Evolutionary conservation across 176 grass and related monocot genomes (phyloP), one percentile per base, ranked within the genome.

Genomic region (Oryza coarctata): DNA sequence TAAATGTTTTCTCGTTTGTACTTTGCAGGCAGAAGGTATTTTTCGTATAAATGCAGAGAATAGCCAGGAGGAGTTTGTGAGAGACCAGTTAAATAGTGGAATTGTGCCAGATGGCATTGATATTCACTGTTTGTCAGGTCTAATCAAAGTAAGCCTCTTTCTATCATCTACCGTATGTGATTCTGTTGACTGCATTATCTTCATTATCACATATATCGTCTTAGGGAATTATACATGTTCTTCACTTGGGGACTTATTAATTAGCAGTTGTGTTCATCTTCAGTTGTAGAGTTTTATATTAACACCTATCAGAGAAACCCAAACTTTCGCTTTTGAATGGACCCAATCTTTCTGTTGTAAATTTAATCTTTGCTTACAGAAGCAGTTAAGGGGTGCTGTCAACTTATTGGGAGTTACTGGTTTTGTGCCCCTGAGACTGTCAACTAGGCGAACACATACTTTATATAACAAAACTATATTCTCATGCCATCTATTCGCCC

Each of bases 31-130:
- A 74, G 92, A 94, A 91, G 92, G 92, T 69, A 94, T 94, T 80
- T 94, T 94, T 81, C 89, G 92, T 78, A 94, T 94, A 40, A 94
- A 90, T 12, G 88, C 92, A 0, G 92, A 94, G 62, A 91, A 94
- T 76, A 94, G 83, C 68, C 88, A 91, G 78, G 88, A 94, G 52
- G 88, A 94, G 52, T 74, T 81, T 91, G 86, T 94, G 60, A 81
- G 88, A 78, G 88, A 94, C 52, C 86, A 88, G 71, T 76, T 94
- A 69, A 94, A 94, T 60, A 81, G 84, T 86, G 92, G 92, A 84
- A 70, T 80, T 70, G 92, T 94, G 57, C 88, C 86, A 0, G 80
- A 91, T 86, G 88, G 92, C 58, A 88, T 94, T 88, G 92, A 94
- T 86, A 83, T 94, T 36, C 92, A 94, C 43, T 94, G 88, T 86